Percentiles rank a stretch among this genome's conserved stretches.
Evolutionary conservation across 148 eudicot genomes (phyloP).

Genomic region (Chenopodium suecicum): DNA sequence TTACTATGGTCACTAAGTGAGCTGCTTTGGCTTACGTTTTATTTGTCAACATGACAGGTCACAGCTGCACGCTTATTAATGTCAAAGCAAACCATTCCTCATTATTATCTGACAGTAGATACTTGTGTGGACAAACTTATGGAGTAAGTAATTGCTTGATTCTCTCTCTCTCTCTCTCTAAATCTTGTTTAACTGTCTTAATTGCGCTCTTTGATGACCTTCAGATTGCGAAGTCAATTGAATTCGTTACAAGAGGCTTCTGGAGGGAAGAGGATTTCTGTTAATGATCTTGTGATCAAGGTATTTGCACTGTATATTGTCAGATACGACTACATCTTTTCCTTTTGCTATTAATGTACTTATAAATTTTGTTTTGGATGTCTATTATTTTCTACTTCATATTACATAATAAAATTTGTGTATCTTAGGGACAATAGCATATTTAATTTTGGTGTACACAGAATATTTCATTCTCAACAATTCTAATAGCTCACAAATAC

Average conservation of each 20-base stretch:
- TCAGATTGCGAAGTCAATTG: conserved; percentile 69
- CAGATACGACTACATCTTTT: not conserved
- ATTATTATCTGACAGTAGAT: conserved; percentile 83
- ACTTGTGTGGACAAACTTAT: conserved; percentile 84
- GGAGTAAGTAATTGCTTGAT: conserved; percentile 54
- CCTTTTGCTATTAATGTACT: not conserved
- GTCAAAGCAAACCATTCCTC: conserved; percentile 91
- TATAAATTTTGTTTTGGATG: not conserved
- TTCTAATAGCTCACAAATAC: not conserved
- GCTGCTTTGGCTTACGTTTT: conserved; percentile 18
- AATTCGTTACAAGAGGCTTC: conserved; percentile 89
- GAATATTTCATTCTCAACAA: not conserved
- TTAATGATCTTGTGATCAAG: conserved; percentile 97
- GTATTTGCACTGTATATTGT: conserved; percentile 32
- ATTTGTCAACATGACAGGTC: conserved; percentile 43
- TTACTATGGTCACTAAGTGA: not conserved
- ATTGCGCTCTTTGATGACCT: not conserved
- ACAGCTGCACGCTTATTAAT: conserved; percentile 77
- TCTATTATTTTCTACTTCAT: not conserved
- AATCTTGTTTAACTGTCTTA: conserved; percentile 2
- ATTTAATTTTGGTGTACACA: not conserved
- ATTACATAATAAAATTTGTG: not conserved
- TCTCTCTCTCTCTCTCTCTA: not conserved
- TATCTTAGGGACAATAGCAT: not conserved
- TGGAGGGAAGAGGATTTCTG: conserved; percentile 87